These are phyloP conservation scores for Globisporangium uncinulatum DNA, from an alignment of 352 stramenopile species.

Conservation along the genomic window DNA sequence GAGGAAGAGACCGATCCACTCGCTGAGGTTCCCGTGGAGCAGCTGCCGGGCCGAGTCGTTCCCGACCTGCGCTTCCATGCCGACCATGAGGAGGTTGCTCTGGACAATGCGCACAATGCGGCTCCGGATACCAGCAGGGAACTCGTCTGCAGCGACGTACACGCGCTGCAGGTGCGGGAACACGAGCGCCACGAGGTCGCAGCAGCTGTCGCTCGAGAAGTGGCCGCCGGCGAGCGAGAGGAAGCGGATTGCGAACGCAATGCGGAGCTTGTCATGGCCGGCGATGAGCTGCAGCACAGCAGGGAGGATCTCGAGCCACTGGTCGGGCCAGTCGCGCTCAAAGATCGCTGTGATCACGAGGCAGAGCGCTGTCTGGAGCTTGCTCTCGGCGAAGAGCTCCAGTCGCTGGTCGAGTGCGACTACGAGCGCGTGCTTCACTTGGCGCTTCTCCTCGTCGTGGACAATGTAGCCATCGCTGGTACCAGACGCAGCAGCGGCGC, in stretches of 20 bases:
- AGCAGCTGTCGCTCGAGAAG: conserved; percentile 78
- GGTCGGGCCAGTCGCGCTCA: conserved; percentile 78
- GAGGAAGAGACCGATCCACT: conserved; percentile 72
- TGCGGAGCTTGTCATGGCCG: conserved; percentile 40
- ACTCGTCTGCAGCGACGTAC: conserved; percentile 40
- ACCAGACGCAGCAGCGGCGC: not conserved
- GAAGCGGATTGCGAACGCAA: conserved; percentile 72
- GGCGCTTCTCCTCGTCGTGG: conserved; percentile 55
- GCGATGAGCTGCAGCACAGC: conserved; percentile 55
- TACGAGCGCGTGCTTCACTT: conserved; percentile 56
- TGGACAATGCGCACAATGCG: conserved; percentile 72
- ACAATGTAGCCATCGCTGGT: conserved; percentile 33
- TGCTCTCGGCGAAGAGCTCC: conserved; percentile 53
- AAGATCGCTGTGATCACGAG: conserved; percentile 77
- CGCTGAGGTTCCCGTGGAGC: conserved; percentile 55
- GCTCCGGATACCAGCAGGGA: conserved; percentile 41
- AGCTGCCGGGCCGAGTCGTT: conserved; percentile 49
- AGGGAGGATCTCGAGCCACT: conserved; percentile 75
- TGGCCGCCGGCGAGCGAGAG: conserved; percentile 62
- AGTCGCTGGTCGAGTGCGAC: conserved; percentile 50
- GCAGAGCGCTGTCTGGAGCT: conserved; percentile 75
- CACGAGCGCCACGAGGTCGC: conserved; percentile 63
- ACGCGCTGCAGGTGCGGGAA: conserved; percentile 71
- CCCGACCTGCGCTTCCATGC: conserved; percentile 79
- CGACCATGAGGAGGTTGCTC: conserved; percentile 71